These are phyloP conservation scores for Aspergillus aculeatus DNA, from an alignment of 2,329 filamentous ascomycete species.

Conservation along the genomic window DNA sequence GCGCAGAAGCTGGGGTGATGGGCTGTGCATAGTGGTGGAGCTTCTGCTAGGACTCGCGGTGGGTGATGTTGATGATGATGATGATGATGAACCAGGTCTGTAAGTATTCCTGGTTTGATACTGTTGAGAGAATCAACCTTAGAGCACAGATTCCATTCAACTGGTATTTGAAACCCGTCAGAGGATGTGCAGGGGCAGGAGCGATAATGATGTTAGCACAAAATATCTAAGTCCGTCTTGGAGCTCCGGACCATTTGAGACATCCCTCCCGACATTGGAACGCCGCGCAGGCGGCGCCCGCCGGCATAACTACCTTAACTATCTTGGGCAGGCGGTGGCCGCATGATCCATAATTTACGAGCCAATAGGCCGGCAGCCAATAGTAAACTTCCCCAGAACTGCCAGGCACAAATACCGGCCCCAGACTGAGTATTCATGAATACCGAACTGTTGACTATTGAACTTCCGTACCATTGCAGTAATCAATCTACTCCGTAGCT, in stretches of 20 bases:
- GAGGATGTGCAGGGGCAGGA: not conserved
- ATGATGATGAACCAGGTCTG: not conserved
- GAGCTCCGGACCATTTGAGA: not conserved
- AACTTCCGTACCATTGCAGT: too few relatives aligned
- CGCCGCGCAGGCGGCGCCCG: too few relatives aligned
- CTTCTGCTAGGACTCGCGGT: not conserved
- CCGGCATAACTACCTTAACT: not conserved
- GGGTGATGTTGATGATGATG: not conserved
- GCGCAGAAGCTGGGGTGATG: slow-evolving; percentile 44
- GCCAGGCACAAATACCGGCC: too few relatives aligned
- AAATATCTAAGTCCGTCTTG: not conserved
- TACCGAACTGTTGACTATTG: too few relatives aligned
- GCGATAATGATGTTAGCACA: not conserved
- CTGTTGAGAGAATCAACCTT: not conserved
- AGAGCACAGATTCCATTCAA: not conserved
- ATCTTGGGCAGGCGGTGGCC: not conserved
- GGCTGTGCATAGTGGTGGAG: slow-evolving; percentile 35
- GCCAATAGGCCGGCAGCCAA: slow-evolving; percentile 7
- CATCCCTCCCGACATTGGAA: not conserved
- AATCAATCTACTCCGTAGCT: too few relatives aligned
- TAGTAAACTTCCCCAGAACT: not conserved
- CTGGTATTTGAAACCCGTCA: not conserved
- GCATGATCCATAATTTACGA: not conserved
- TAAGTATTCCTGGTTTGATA: not conserved
- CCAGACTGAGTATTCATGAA: too few relatives aligned